Conservation (phyloP, 441 rosid genomes). For the Syzygium malaccense region DNA sequence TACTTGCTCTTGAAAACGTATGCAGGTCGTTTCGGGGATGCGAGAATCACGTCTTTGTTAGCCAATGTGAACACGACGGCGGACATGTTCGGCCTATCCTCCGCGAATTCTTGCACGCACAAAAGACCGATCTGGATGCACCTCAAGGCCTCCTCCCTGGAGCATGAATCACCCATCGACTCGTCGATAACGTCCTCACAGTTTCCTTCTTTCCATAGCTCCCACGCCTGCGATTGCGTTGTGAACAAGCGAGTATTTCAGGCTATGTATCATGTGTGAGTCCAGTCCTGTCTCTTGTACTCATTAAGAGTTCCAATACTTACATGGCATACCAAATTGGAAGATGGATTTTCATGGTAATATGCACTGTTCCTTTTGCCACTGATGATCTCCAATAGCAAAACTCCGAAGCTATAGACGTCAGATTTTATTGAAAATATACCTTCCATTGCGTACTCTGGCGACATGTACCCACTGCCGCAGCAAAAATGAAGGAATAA, state of each 20-base stretch:
- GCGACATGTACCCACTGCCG: slow-evolving; percentile 26
- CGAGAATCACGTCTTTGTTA: slow-evolving; percentile 19
- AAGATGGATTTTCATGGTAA: not conserved
- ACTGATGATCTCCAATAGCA: slow-evolving; percentile 17
- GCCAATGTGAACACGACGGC: slow-evolving; percentile 36
- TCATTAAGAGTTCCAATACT: not conserved
- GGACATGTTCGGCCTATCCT: slow-evolving; percentile 46
- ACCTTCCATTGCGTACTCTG: slow-evolving; percentile 27
- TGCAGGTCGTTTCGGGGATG: slow-evolving; percentile 17
- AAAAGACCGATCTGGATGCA: slow-evolving; percentile 48
- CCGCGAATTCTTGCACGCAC: slow-evolving; percentile 39
- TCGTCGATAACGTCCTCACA: slow-evolving; percentile 21
- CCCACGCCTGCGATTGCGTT: slow-evolving; percentile 32
- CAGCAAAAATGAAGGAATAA: not conserved
- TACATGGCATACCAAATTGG: slow-evolving; percentile 17
- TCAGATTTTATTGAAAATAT: slow-evolving; percentile 40
- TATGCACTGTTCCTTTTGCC: slow-evolving; percentile 13
- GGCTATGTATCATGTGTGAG: not conserved
- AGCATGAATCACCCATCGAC: not conserved
- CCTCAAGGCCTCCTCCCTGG: slow-evolving; percentile 34
- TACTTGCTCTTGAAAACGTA: not conserved
- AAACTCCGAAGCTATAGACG: slow-evolving; percentile 37
- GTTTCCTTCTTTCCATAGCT: slow-evolving; percentile 32
- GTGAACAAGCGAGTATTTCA: not conserved
- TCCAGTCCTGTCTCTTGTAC: not conserved